Conservation (phyloP, 2,329 filamentous ascomycete genomes). For the Dothistroma pini region DNA sequence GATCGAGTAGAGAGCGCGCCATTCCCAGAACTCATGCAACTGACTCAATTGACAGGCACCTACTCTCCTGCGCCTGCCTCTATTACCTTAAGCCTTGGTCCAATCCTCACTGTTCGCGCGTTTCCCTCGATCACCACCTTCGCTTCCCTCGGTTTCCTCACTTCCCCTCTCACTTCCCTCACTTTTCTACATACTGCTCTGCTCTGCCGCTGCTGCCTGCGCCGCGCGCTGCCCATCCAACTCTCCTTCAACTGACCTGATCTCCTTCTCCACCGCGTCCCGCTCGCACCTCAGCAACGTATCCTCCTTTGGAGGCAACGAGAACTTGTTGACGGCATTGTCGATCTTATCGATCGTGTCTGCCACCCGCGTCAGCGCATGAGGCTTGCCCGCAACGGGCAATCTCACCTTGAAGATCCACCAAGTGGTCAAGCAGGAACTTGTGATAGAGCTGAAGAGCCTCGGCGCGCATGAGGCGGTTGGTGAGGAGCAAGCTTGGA, state of each 20-base stretch:
- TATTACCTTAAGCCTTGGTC: no score
- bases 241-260: neutral
- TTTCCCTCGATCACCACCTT: no score
- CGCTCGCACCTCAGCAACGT: neutral
- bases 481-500: neutral
- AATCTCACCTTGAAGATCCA: neutral
- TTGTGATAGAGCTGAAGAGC: neutral
- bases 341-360: neutral
- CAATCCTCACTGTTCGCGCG: no score
- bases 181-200: no score
- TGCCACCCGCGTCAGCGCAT: neutral
- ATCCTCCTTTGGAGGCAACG: neutral
- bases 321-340: neutral
- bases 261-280: neutral
- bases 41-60: no score
- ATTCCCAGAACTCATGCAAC: no score
- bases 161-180: no score
- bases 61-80: no score
- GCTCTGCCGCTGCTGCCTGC: neutral
- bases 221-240: neutral
- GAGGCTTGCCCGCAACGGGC: neutral
- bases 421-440: neutral
- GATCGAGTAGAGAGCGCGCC: no score
- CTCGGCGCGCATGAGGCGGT: neutral
- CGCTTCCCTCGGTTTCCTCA: no score